phyloP scores from a whole-genome alignment of 2,329 filamentous ascomycete genomes.

The Chaetomiaceae sp. region DNA sequence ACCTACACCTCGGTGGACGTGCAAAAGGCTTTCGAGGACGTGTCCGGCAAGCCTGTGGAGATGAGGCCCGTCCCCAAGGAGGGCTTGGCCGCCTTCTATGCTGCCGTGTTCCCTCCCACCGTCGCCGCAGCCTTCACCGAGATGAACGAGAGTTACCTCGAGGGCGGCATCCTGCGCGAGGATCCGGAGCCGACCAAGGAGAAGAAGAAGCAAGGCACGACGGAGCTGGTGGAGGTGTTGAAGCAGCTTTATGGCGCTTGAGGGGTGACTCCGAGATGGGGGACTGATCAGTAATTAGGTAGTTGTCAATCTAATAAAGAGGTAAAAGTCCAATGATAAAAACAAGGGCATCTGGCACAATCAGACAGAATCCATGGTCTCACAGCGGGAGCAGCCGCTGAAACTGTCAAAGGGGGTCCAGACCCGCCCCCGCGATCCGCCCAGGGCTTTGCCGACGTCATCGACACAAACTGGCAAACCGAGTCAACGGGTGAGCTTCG shows the following conservation, averaged over 20 bases:
- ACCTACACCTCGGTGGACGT: slow-evolving; percentile 30
- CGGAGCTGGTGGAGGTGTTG: slow-evolving; percentile 19
- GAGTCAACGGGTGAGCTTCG: too few species aligned
- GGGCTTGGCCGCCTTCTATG: slow-evolving; percentile 18
- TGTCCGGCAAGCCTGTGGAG: slow-evolving; percentile 26
- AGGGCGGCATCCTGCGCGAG: slow-evolving; percentile 19
- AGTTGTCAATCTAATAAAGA: too few species aligned
- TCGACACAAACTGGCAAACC: too few species aligned
- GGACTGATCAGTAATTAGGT: too few species aligned
- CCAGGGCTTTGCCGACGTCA: not conserved
- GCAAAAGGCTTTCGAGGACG: slow-evolving; percentile 28
- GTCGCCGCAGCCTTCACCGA: slow-evolving; percentile 18
- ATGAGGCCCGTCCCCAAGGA: slow-evolving; percentile 22
- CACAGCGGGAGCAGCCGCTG: too few species aligned
- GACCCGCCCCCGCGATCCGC: too few species aligned
- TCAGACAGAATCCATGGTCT: too few species aligned
- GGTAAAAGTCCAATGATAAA: too few species aligned
- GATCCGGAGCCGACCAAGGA: slow-evolving; percentile 15
- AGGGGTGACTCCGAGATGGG: not conserved
- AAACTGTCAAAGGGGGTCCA: too few species aligned
- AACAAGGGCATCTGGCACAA: too few species aligned
- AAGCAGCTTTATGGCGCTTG: slow-evolving; percentile 8
- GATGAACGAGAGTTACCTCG: slow-evolving; percentile 19
- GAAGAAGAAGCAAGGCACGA: slow-evolving; percentile 13
- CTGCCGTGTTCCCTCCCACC: slow-evolving; percentile 14